phyloP scores from a whole-genome alignment of 2,329 filamentous ascomycete genomes.

The Cercospora canescens region DNA sequence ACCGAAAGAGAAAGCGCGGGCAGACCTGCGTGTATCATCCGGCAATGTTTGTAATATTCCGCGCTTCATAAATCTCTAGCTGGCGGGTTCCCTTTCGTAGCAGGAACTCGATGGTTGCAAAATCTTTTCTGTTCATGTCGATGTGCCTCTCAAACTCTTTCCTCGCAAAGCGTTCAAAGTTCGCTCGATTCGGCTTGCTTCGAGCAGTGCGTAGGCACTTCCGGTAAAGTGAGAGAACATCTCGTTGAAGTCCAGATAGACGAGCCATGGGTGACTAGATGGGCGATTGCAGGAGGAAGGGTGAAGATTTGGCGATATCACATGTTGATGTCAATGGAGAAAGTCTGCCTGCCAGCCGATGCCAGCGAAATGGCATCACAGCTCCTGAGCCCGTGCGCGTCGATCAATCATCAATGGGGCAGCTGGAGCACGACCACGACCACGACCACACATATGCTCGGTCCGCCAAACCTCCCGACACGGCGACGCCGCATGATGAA shows the following conservation, averaged over 20 bases:
- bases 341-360: not conserved
- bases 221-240: constrained; percentile 84
- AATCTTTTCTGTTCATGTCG: constrained; percentile 76
- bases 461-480: not conserved
- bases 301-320: not conserved
- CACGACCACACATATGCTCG: not conserved
- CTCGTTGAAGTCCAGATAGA: constrained; percentile 84
- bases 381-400: not conserved
- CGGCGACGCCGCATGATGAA: not conserved
- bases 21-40: constrained; percentile 15
- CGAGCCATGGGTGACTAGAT: constrained; percentile 40
- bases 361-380: not conserved
- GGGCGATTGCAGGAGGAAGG: not conserved
- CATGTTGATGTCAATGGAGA: constrained; percentile 5
- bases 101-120: constrained; percentile 80
- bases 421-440: not conserved
- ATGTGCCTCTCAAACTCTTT: constrained; percentile 74
- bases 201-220: constrained; percentile 78
- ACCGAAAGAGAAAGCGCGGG: not conserved
- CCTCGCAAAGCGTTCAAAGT: constrained; percentile 36
- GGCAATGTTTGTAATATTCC: constrained; percentile 74
- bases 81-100: constrained; percentile 79
- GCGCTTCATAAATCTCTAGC: constrained; percentile 76
- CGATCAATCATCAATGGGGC: not conserved
- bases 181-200: constrained; percentile 64